Evolutionary conservation across 176 grass and related monocot genomes (phyloP).

Genomic region (Zoysia pacifica): DNA sequence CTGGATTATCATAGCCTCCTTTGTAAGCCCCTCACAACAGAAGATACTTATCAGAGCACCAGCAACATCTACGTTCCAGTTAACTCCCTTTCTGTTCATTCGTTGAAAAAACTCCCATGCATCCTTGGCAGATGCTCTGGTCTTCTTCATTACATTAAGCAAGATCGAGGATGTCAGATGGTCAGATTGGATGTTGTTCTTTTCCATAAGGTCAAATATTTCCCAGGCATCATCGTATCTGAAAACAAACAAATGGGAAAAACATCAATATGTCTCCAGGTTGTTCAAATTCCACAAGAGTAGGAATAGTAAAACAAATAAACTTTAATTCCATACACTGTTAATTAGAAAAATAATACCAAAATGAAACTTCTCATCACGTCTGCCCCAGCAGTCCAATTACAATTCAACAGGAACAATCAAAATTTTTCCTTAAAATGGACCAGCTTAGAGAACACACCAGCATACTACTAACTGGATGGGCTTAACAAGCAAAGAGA

Average conservation of each 20-base stretch:
- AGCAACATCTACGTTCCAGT: constrained; percentile 68
- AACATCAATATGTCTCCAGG: neutral
- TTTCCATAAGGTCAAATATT: constrained; percentile 76
- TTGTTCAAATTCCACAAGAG: neutral
- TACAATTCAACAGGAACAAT: no score
- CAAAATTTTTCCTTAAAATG: no score
- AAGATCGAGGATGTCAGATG: constrained; percentile 73
- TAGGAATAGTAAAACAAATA: constrained; percentile 4
- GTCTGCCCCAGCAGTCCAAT: no score
- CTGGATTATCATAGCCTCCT: constrained; percentile 84
- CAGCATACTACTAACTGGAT: neutral
- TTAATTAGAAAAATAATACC: constrained; percentile 21
- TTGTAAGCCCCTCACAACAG: constrained; percentile 74
- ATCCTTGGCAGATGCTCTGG: constrained; percentile 67
- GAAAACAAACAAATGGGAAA: constrained; percentile 3
- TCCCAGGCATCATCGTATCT: constrained; percentile 81
- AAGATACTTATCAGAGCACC: constrained; percentile 70
- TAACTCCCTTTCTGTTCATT: constrained; percentile 82
- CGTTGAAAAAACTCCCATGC: constrained; percentile 82
- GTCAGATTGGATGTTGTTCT: constrained; percentile 74
- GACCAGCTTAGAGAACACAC: no score
- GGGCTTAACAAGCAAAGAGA: constrained; percentile 1
- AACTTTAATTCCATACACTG: constrained; percentile 2
- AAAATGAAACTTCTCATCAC: neutral
- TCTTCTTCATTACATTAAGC: constrained; percentile 70